These are phyloP conservation scores for Colletotrichum eremochloae DNA, from an alignment of 2,329 filamentous ascomycete species.

Conservation along the genomic window DNA sequence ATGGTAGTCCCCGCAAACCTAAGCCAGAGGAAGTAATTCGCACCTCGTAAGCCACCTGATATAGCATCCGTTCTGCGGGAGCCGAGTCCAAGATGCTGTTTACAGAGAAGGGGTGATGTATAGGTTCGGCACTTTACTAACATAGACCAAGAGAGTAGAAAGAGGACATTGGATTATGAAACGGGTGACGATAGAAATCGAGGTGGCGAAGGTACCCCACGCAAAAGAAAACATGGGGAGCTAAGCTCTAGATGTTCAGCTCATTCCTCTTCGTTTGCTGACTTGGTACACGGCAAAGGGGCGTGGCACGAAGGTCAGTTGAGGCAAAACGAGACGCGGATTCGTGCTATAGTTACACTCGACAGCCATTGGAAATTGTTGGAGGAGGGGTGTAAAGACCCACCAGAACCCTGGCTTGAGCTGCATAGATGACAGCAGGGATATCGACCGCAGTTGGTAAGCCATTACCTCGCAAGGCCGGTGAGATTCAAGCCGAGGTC, in stretches of 20 bases:
- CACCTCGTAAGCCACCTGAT: constrained; percentile 26
- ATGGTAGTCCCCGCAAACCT: constrained; percentile 22
- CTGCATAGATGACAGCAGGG: constrained; percentile 38
- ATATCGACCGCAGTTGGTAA: constrained; percentile 13
- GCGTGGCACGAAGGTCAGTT: constrained; percentile 32
- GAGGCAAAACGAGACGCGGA: constrained; percentile 11
- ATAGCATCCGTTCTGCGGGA: constrained; percentile 15
- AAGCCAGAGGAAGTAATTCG: constrained; percentile 19
- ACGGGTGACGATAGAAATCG: neutral
- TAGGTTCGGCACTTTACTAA: constrained; percentile 12
- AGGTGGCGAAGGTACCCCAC: constrained; percentile 27
- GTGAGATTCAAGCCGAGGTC: neutral
- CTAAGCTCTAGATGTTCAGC: constrained; percentile 21
- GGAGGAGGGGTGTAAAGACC: constrained; percentile 25
- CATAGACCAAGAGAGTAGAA: neutral
- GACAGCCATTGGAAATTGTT: constrained; percentile 28
- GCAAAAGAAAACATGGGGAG: constrained; percentile 14
- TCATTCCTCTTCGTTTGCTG: constrained; percentile 18
- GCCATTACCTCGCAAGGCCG: constrained; percentile 30
- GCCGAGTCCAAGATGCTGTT: constrained; percentile 35
- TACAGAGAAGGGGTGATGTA: constrained; percentile 7
- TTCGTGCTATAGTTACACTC: constrained; percentile 15
- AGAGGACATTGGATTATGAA: constrained; percentile 19
- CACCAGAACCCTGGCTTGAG: constrained; percentile 16
- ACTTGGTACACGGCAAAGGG: constrained; percentile 25